Evolutionary conservation across 345 rosid species (phyloP).

Genomic region (Syzygium aromaticum): DNA sequence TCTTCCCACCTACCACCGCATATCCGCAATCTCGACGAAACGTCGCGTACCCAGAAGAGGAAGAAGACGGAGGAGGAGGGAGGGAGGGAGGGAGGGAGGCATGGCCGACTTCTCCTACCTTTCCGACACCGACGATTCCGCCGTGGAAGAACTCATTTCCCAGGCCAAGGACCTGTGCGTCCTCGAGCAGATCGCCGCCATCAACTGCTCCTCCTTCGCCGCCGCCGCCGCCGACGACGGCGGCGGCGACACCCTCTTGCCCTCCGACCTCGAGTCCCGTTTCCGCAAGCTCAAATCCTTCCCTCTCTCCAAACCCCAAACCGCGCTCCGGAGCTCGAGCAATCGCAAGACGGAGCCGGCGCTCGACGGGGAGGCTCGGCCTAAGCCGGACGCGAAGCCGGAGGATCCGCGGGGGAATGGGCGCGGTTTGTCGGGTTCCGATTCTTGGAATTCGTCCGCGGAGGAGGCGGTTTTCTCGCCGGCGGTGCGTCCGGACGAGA

Average conservation of each 20-base stretch:
- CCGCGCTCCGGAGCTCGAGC: not conserved
- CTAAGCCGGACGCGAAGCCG: not conserved
- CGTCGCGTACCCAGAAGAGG: not conserved
- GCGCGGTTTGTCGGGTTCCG: not conserved
- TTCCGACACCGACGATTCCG: constrained; percentile 75
- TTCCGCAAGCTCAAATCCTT: constrained; percentile 69
- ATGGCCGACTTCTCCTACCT: constrained; percentile 63
- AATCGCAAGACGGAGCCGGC: not conserved
- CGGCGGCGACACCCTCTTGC: constrained; percentile 35
- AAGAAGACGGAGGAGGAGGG: not conserved
- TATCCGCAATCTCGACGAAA: not conserved
- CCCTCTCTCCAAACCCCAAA: constrained; percentile 26
- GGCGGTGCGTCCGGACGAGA: constrained; percentile 8
- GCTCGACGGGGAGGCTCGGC: not conserved
- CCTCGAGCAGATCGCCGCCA: constrained; percentile 66
- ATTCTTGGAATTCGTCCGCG: not conserved
- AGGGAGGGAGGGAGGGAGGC: not conserved
- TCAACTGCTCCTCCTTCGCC: constrained; percentile 48
- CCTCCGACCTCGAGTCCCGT: constrained; percentile 64
- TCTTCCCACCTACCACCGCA: accelerated
- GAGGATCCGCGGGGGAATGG: not conserved
- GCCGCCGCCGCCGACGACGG: not conserved
- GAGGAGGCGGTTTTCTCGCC: constrained; percentile 9
- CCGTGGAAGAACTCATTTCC: constrained; percentile 62
- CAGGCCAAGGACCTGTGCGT: constrained; percentile 61